Base-by-base conservation (phyloP, 2,329 filamentous ascomycete species). In the Colletotrichum filicis region DNA sequence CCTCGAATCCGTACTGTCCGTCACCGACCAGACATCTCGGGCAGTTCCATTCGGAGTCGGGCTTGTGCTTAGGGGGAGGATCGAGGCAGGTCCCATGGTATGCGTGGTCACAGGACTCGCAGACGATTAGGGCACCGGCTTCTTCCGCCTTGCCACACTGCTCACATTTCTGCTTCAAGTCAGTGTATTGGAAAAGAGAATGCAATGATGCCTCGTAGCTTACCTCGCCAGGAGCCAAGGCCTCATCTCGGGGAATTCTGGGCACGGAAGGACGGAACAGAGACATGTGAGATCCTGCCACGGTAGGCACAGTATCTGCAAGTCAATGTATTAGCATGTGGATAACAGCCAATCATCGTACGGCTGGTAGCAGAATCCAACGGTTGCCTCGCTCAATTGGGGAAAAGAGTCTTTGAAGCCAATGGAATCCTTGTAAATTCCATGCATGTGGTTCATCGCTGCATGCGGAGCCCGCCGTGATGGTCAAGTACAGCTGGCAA, bases 201-300 rank as follows among this genome's bases (percentile, higher is more conserved):
- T 55, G 46, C 24, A 26, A 68, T 42, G 60, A 32, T 28, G 7
- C 4, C 30, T 70, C 16, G 57, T 49, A 22, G 73, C 79, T 75
- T 78, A 84, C 80, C 80, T 90, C 88, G 64, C 84, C 85, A 8
- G 84, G 78, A n/a, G 79, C 77, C 11, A 80, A 77, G 28, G 81
- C 74, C 69, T 91, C 89, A 69, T 91, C 90, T 67, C 89, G 86
- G 24, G 88, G 87, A 72, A 92, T 87, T 75, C 91, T 89, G 22
- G 92, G 94, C 19, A 92, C 92, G 30, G 93, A 92, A 69, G 96
- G 94, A 66, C 96, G 94, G 79, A 97, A 95, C 79, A 96, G 91
- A 74, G 94, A 97, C 95, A 98, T 98, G 84, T 98, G 95, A 65
- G 96, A 98, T 67, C 97, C 97, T 76, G 95, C 95, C 76, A 99